Base-by-base conservation (phyloP, 1,284 basidiomycete species). In the Fistulinella staudtii region DNA sequence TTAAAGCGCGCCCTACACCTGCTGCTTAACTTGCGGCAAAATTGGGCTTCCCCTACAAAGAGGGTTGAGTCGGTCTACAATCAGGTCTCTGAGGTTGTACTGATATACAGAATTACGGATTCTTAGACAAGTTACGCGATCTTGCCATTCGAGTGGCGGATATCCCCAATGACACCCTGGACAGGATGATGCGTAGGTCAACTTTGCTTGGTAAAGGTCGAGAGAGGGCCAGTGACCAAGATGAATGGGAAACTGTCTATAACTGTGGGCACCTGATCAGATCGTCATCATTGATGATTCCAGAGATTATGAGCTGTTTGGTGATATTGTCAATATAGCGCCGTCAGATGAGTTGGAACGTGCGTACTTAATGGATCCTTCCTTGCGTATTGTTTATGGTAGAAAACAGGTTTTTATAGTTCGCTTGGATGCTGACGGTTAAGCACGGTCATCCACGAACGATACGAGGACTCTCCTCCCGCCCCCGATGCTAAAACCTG, bases 171-270 rank as follows among this genome's bases (percentile, higher is more conserved):
- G 3, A 3, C 3, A 52, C 41, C 2, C 21, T 53, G 13, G 60
- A 60, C 4, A 73, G 75, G 31, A 85, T 95, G 85, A 83, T 77
- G 56, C 73, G 67, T 35, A 66, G 81, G 0, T 72, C 85, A 0
- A 80, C 92, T 45, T 65, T 95, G 11, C 72, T 95, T 2, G 90
- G 81, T 6, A 76, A 77, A 1, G 44, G 73, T 69, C 31, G 67
- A 55, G 54, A 67, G 52, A 65, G 67, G 50, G 51, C 46, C 4
- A 58, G n/a, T n/a, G n/a, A n/a, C n/a, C n/a, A n/a, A n/a, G n/a
- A n/a, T n/a, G n/a, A n/a, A n/a, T n/a, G n/a, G n/a, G n/a, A n/a
- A n/a, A n/a, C n/a, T n/a, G n/a, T n/a, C n/a, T n/a, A n/a, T n/a
- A n/a, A n/a, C n/a, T n/a, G n/a, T n/a, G n/a, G n/a, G n/a, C n/a